Percentiles rank a stretch among this genome's conserved stretches.
These are phyloP conservation scores for Hirsutella minnesotensis DNA, from an alignment of 2,329 filamentous ascomycete species.

Conservation along the genomic window DNA sequence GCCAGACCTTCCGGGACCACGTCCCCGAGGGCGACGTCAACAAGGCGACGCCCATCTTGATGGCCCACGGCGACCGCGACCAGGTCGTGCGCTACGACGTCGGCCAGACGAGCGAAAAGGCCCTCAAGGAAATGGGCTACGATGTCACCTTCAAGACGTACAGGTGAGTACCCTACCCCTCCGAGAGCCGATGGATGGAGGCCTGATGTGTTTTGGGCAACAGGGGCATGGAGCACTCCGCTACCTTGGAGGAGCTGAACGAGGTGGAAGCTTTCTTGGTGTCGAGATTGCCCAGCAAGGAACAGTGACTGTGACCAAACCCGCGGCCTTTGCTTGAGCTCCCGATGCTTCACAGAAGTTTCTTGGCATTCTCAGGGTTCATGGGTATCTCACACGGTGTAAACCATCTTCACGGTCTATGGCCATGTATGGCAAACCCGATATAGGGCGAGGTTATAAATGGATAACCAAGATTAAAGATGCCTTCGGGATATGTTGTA, in stretches of 20 bases:
- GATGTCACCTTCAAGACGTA: constrained; percentile 69
- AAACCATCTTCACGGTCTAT: too few species aligned
- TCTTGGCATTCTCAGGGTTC: too few species aligned
- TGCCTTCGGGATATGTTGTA: background rate
- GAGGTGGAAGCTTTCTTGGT: constrained; percentile 57
- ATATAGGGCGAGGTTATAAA: too few species aligned
- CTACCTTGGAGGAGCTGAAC: constrained; percentile 66
- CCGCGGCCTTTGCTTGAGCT: too few species aligned
- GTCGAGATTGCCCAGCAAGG: constrained; percentile 28
- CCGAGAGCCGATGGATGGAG: background rate
- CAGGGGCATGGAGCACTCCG: constrained; percentile 64
- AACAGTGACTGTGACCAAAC: background rate
- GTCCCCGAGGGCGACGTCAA: constrained; percentile 28
- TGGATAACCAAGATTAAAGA: too few species aligned
- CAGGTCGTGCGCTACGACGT: constrained; percentile 57
- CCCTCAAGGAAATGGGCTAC: constrained; percentile 58
- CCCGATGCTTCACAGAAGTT: too few species aligned
- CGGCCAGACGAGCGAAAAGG: constrained; percentile 54
- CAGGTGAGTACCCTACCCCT: constrained; percentile 33
- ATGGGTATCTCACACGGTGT: too few species aligned
- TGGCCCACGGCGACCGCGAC: constrained; percentile 79
- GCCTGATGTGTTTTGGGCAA: too few species aligned
- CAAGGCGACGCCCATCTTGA: constrained; percentile 70
- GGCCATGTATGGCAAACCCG: too few species aligned
- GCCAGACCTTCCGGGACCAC: constrained; percentile 26